A percentile compares a stretch with the other conserved stretches of the same genome.
phyloP scores from a whole-genome alignment of 768 basidiomycete species.

The Rhizopogon vinicolor region DNA sequence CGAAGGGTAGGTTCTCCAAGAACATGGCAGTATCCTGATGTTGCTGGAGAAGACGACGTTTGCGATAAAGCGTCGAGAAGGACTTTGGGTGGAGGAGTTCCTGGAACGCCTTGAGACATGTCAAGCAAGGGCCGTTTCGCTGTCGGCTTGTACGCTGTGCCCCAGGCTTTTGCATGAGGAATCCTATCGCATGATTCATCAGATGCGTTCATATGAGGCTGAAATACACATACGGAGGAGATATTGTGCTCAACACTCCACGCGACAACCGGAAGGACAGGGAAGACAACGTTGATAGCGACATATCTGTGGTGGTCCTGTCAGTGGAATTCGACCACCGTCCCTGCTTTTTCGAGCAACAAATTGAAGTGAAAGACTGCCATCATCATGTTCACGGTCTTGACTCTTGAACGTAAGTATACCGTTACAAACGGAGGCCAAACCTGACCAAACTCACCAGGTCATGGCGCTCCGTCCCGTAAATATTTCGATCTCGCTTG shows the following conservation, averaged over 20 bases:
- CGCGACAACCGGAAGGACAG: slow-evolving; percentile 34
- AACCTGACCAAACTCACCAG: too few species aligned
- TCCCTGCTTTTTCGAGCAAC: too few species aligned
- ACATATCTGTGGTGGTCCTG: background rate
- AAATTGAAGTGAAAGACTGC: too few species aligned
- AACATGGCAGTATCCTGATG: slow-evolving; percentile 54
- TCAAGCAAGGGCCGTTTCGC: slow-evolving; percentile 50
- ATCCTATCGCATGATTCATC: slow-evolving; percentile 34
- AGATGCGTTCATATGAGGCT: background rate
- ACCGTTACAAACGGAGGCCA: too few species aligned
- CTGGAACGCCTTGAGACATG: slow-evolving; percentile 76
- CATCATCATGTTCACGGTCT: too few species aligned
- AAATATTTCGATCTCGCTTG: too few species aligned
- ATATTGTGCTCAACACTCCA: slow-evolving; percentile 36
- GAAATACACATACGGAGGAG: slow-evolving; percentile 38
- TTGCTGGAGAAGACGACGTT: slow-evolving; percentile 37
- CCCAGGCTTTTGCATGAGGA: slow-evolving; percentile 57
- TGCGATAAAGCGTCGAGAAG: slow-evolving; percentile 46
- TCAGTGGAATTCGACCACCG: background rate
- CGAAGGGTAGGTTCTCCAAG: slow-evolving; percentile 55
- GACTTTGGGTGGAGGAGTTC: slow-evolving; percentile 50
- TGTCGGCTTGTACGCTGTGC: slow-evolving; percentile 35
- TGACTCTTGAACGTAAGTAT: too few species aligned
- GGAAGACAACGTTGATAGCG: background rate
- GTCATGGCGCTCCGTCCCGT: too few species aligned